Percentiles rank a stretch among this genome's conserved stretches.
Evolutionary conservation across 1,284 basidiomycete species (phyloP).

Genomic region (Austroboletus novae-zelandiae): DNA sequence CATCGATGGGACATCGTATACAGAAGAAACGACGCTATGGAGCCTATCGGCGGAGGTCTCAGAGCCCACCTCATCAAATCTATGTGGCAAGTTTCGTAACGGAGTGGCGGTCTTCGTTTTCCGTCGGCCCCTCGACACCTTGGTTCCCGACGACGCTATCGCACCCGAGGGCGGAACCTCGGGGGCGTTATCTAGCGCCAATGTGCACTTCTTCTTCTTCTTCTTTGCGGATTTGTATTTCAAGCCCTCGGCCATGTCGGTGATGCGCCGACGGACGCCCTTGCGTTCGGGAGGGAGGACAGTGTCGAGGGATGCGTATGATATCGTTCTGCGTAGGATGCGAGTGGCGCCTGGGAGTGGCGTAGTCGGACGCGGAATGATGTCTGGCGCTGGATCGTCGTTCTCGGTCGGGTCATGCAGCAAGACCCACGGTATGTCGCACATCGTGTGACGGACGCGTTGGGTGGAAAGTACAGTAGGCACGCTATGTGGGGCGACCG

Average conservation of each 20-base stretch:
- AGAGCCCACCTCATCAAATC: background rate
- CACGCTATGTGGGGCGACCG: background rate
- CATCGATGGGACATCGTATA: background rate
- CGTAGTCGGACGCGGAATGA: slow-evolving; percentile 4
- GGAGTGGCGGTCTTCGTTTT: background rate
- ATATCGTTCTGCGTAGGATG: slow-evolving; percentile 17
- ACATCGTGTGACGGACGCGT: background rate
- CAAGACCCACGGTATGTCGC: background rate
- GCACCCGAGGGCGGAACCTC: too few species aligned
- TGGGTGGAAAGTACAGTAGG: too few species aligned
- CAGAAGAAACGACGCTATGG: slow-evolving; percentile 2
- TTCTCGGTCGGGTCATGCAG: too few species aligned
- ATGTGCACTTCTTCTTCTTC: background rate
- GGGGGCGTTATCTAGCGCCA: too few species aligned
- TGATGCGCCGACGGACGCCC: slow-evolving; percentile 20
- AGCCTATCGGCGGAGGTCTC: slow-evolving; percentile 1
- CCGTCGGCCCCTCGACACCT: background rate
- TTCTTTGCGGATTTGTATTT: slow-evolving; percentile 9
- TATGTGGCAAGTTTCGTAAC: background rate
- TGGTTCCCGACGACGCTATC: background rate
- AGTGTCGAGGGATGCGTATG: slow-evolving; percentile 19
- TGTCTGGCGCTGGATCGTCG: too few species aligned
- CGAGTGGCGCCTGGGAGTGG: slow-evolving; percentile 7
- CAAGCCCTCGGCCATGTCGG: slow-evolving; percentile 11
- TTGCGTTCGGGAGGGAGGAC: slow-evolving; percentile 4